Base-by-base conservation (phyloP, 2,329 filamentous ascomycete genomes). In the Aspergillus pseudoterreus region DNA sequence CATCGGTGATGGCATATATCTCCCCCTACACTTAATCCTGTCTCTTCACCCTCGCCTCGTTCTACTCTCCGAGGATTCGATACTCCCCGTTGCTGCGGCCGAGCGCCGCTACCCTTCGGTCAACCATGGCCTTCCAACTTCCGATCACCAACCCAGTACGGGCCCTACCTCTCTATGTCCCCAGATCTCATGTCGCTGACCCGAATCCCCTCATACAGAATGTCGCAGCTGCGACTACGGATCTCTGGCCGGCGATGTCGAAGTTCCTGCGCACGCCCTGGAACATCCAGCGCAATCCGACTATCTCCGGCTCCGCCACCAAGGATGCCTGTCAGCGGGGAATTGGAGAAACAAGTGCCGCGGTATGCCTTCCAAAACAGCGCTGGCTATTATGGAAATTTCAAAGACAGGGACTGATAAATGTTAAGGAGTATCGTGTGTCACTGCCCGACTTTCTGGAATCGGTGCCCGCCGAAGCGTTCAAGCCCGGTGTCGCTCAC, bases 61-160 rank as follows among this genome's bases (percentile, higher is more conserved):
- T 42, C 43, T 14, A 48, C 41, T 35, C 33, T 19, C 35, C 44
- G 48, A 57, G 59, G 61, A 60, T 44, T 50, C 41, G 45, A 43
- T 50, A 38, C 39, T 24, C 39, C 38, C 48, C 43, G 56, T 53
- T 54, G 44, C 54, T 55, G 67, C 70, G 70, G 70, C 70, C 66
- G 45, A 63, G 69, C 54, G 70, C 70, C 69, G 70, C 67, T 61
- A 47, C 59, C 54, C 45, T 60, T 59, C 58, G 57, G 64, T 65
- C 61, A 63, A 73, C 54, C 63, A 81, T 80, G 79, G 77, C 78
- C 64, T 78, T 79, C 61, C 76, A 78, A 65, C 69, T 73, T 60
- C 71, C 77, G 57, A 66, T 75, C 59, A 71, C 70, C 56, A 63
- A 75, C 56, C 75, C 75, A 61, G 78, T 80, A 65, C 61, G 76